Percentiles rank a stretch among this genome's conserved stretches.
Conservation (phyloP, 2,329 filamentous ascomycete genomes). For the Incumbomyces lentus region DNA sequence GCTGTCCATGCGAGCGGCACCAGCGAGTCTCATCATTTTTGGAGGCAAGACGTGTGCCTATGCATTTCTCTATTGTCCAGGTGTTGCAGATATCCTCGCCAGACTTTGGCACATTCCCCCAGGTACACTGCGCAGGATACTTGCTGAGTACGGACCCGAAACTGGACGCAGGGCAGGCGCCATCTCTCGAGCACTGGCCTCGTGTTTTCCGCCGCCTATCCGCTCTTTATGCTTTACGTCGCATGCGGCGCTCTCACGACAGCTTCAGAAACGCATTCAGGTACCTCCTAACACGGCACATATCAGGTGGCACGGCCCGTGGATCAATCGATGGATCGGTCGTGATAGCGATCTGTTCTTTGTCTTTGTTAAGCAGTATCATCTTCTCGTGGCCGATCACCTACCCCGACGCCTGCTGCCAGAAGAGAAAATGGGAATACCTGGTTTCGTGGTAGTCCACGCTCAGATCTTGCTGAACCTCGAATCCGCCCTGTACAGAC, state of each 20-base stretch:
- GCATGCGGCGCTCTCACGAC: constrained; percentile 48
- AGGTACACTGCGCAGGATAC: constrained; percentile 58
- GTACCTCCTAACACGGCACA: constrained; percentile 58
- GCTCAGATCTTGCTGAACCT: constrained; percentile 69
- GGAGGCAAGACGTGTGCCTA: constrained; percentile 86
- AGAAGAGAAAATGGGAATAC: constrained; percentile 53
- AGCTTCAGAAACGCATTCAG: constrained; percentile 55
- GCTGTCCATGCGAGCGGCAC: constrained; percentile 67
- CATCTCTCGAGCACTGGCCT: constrained; percentile 52
- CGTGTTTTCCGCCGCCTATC: constrained; percentile 59
- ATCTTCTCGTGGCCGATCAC: constrained; percentile 66
- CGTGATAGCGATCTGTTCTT: constrained; percentile 84
- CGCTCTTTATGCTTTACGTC: constrained; percentile 53
- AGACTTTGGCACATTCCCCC: constrained; percentile 67
- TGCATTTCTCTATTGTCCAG: constrained; percentile 85
- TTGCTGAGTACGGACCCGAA: constrained; percentile 54
- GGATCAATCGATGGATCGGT: constrained; percentile 77
- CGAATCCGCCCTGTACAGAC: constrained; percentile 67
- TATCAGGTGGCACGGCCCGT: constrained; percentile 76
- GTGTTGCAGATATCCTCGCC: constrained; percentile 71
- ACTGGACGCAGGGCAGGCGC: constrained; percentile 40
- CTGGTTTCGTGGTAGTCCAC: constrained; percentile 70
- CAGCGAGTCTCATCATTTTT: constrained; percentile 66
- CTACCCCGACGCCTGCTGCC: constrained; percentile 46
- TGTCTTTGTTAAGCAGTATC: constrained; percentile 81